phyloP scores from a whole-genome alignment of 805 yeast genomes.

The Candida tibetensis region DNA sequence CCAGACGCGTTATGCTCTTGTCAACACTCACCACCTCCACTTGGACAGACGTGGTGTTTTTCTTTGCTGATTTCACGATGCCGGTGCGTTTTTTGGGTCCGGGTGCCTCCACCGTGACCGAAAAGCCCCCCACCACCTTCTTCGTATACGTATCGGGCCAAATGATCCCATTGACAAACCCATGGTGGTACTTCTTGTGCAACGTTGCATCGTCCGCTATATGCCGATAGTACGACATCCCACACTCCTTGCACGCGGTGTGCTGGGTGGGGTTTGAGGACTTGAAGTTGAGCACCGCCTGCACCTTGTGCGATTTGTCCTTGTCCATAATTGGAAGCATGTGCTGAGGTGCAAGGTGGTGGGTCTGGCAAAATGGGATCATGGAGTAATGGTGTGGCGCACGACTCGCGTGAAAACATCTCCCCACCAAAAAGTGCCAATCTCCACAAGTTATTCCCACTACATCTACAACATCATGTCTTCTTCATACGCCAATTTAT shows the following conservation, averaged over 20 bases:
- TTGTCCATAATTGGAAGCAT: no score
- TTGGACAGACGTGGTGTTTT: slow-evolving; percentile 1
- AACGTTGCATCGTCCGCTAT: slow-evolving; percentile 40
- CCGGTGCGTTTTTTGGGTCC: not conserved
- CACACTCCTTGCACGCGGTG: slow-evolving; percentile 48
- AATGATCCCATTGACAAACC: slow-evolving; percentile 46
- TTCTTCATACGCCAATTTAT: slow-evolving; percentile 44
- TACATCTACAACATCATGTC: slow-evolving; percentile 16
- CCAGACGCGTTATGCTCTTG: slow-evolving; percentile 6
- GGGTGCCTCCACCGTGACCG: slow-evolving; percentile 1
- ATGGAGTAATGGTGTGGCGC: no score
- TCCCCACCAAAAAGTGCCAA: no score
- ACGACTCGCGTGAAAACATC: no score
- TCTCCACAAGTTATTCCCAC: slow-evolving; percentile 3
- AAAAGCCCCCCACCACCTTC: slow-evolving; percentile 2
- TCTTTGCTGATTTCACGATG: not conserved
- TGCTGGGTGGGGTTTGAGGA: slow-evolving; percentile 1
- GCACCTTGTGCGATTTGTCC: no score
- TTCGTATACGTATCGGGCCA: slow-evolving; percentile 35
- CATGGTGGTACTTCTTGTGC: slow-evolving; percentile 53
- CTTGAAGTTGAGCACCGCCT: slow-evolving; percentile 16
- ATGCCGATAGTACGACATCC: slow-evolving; percentile 49
- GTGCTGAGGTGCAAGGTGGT: no score
- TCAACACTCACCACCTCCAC: slow-evolving; percentile 15
- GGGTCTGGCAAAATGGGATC: no score